Evolutionary conservation across 202 grass and related monocot species (phyloP).

Genomic region (Dendrocalamus latiflorus): DNA sequence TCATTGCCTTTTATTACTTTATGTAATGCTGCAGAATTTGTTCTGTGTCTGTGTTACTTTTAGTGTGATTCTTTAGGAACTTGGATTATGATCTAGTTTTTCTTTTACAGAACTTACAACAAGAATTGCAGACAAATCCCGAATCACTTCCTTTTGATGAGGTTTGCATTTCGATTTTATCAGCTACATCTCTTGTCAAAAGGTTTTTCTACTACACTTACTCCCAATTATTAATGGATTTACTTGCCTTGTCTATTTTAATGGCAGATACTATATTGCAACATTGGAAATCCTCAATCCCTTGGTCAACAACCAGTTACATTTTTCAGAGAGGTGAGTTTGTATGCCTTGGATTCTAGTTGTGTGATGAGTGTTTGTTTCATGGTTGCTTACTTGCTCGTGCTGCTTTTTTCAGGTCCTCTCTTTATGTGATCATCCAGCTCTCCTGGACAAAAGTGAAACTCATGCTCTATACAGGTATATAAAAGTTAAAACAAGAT

Average conservation of each 20-base stretch:
- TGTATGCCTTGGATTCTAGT: conserved; percentile 19
- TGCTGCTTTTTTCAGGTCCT: conserved; percentile 55
- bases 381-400: conserved; percentile 10
- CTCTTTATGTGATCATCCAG: conserved; percentile 68
- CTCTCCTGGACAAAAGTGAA: conserved; percentile 87
- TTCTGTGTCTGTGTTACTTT: not conserved
- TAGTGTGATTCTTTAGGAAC: not conserved
- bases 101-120: conserved; percentile 60
- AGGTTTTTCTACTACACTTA: not conserved
- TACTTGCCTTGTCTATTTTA: conserved; percentile 9
- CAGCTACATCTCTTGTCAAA: not conserved
- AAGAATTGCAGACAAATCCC: conserved; percentile 69
- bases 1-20: no score
- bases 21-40: not conserved
- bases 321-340: conserved; percentile 87
- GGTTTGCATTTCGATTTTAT: conserved; percentile 40
- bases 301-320: conserved; percentile 87
- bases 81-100: conserved; percentile 15
- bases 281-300: conserved; percentile 92
- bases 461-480: conserved; percentile 94
- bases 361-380: not conserved
- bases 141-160: conserved; percentile 86
- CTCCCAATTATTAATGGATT: not conserved
- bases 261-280: conserved; percentile 83
- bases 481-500: not conserved